A percentile compares a stretch with the other conserved stretches of the same genome.
These are phyloP conservation scores for Pythium coloratum DNA, from an alignment of 352 stramenopile species.

Conservation along the genomic window DNA sequence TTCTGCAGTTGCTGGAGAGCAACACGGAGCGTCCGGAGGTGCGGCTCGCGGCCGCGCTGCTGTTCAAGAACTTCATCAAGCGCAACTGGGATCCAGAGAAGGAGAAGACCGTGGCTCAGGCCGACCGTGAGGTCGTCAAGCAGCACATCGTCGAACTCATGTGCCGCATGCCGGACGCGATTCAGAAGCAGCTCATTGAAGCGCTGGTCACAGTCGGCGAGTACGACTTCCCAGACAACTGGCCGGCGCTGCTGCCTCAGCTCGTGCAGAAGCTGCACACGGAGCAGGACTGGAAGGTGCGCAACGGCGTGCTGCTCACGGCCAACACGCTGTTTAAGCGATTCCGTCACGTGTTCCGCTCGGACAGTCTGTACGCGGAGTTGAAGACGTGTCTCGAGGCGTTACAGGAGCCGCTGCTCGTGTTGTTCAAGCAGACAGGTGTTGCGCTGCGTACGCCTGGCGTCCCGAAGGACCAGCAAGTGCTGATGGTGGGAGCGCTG, in stretches of 20 bases:
- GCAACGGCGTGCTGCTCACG: slow-evolving; percentile 96
- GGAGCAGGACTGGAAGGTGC: slow-evolving; percentile 88
- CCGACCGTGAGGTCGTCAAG: slow-evolving; percentile 96
- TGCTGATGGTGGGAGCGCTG: slow-evolving; percentile 79
- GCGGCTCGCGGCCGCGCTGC: slow-evolving; percentile 67
- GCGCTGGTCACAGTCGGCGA: slow-evolving; percentile 96
- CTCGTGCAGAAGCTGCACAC: slow-evolving; percentile 93
- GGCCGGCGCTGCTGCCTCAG: slow-evolving; percentile 93
- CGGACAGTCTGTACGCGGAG: slow-evolving; percentile 93
- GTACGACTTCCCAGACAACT: slow-evolving; percentile 97
- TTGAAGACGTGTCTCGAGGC: slow-evolving; percentile 95
- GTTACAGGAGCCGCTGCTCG: slow-evolving; percentile 82
- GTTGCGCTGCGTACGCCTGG: slow-evolving; percentile 45
- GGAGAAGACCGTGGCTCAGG: slow-evolving; percentile 59
- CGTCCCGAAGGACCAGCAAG: slow-evolving; percentile 45
- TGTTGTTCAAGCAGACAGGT: slow-evolving; percentile 78
- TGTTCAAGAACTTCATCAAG: slow-evolving; percentile 99
- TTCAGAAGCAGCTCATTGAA: slow-evolving; percentile 96
- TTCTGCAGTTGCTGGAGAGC: slow-evolving; percentile 78
- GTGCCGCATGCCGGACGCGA: slow-evolving; percentile 91
- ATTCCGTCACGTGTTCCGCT: slow-evolving; percentile 96
- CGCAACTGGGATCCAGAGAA: slow-evolving; percentile 94
- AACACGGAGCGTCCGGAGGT: slow-evolving; percentile 57
- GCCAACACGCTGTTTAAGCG: slow-evolving; percentile 99
- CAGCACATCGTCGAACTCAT: slow-evolving; percentile 98